Base-by-base conservation (phyloP, 352 stramenopile genomes). In the Elongisporangium senticosum region DNA sequence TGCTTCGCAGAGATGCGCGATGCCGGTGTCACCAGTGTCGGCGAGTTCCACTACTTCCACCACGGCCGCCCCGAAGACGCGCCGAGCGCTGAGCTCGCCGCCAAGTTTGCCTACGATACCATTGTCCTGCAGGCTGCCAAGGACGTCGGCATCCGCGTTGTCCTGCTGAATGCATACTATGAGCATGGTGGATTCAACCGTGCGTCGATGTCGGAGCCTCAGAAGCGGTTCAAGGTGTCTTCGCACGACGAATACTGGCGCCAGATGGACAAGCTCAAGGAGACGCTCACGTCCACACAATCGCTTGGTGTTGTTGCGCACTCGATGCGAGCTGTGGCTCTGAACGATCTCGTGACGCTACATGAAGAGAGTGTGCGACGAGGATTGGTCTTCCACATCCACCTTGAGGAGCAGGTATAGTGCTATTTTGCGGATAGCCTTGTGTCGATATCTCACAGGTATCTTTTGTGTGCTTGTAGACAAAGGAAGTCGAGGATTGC, bases 41-140 rank as follows among this genome's bases (percentile, higher is more conserved):
- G 79, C 21, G 79, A 91, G 57, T 91, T 91, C 59, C 82, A 89
- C 59, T 91, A 91, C 62, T 91, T 91, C 62, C 82, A 91, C 64
- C 82, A 91, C 51, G 77, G 72, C 1, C 58, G 48, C 1, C 67
- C 67, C 1, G 69, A 68, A 0, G 69, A 84, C 14, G 67, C 63
- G 28, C 68, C 76, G 40, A 57, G 61, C 48, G 49, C 69, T 28
- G 64, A 75, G 52, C 57, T 43, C 33, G 33, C 33, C 10, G 33
- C 33, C 33, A 43, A 67, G 57, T 91, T 89, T 59, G 75, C 70
- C 23, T 91, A 89, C 61, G 82, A 91, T 49, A 68, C 84, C 64
- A 86, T 77, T 49, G 77, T 91, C 56, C 65, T 91, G 23, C 67
- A 74, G 26, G 82, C 77, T 1, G 79, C 82, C 10, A 69, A 68